These are phyloP conservation scores for Isoetes taiwanensis DNA, from an alignment of 75 land plant species.

Conservation along the genomic window DNA sequence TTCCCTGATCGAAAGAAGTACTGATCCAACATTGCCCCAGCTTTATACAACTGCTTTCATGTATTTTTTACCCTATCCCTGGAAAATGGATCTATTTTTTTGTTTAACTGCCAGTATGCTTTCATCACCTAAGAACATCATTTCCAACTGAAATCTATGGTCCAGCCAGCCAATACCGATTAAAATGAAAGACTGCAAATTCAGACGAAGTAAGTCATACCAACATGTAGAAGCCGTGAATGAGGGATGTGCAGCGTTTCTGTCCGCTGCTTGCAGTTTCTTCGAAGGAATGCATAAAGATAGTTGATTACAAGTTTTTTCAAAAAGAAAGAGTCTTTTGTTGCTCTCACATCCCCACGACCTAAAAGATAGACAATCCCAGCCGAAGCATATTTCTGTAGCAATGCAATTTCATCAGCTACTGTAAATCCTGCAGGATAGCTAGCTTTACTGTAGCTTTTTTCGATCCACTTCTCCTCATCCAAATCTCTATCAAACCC, in stretches of 20 bases:
- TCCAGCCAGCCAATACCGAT: too few species aligned
- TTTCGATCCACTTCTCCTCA: constrained; percentile 10
- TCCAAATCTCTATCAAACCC: constrained; percentile 34
- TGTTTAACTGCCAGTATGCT: too few species aligned
- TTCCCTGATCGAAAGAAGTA: too few species aligned
- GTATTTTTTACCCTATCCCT: too few species aligned
- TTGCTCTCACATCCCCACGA: constrained; percentile 77
- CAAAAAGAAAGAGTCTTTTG: constrained; percentile 76
- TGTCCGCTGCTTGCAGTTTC: constrained; percentile 67
- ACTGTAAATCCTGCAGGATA: background rate
- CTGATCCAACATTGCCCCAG: too few species aligned
- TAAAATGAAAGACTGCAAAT: too few species aligned
- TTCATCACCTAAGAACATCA: too few species aligned
- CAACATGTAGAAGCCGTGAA: constrained; percentile 72
- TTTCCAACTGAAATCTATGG: too few species aligned
- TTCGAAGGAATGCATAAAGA: constrained; percentile 79
- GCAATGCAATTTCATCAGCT: constrained; percentile 4
- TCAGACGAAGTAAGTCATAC: constrained; percentile 61
- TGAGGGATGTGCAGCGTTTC: constrained; percentile 81
- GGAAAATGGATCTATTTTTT: too few species aligned
- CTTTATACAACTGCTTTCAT: too few species aligned
- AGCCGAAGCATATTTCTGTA: constrained; percentile 6
- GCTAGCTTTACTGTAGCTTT: background rate
- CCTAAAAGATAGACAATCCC: constrained; percentile 92
- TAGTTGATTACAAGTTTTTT: constrained; percentile 82